Base-by-base conservation (phyloP, 2,329 filamentous ascomycete species). In the Sporothrix curviconia region DNA sequence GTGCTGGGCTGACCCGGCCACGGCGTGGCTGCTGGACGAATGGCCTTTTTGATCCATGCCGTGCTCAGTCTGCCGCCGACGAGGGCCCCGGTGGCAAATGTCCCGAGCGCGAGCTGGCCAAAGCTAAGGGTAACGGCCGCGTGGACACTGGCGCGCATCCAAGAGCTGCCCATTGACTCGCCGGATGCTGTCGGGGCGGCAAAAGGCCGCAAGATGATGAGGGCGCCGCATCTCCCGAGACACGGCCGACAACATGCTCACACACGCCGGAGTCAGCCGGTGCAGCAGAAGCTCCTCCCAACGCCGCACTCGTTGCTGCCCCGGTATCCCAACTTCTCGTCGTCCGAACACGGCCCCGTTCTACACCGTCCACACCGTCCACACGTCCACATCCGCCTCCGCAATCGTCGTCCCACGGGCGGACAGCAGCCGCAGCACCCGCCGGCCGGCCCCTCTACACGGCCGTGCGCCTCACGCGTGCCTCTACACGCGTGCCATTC, bases 11-110 rank as follows among this genome's bases (percentile, higher is more conserved):
- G 74, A 79, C 51, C 67, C 69, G 1, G 68, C 69, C 43, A 77
- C 76, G 2, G 76, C 77, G 4, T 70, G 72, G 28, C 76, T 81
- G 50, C 71, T 82, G 1, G 78, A 81, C 53, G 74, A 78, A 42
- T 79, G 65, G 72, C 77, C 4, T 73, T 72, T 22, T 66, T 81
- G 1, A 68, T 79, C 22, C 64, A 69, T 19, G 65, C 71, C 3
- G 71, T 78, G 0, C 59, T 77, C 6, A 64, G 68, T 0, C 63
- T 78, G 12, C 70, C 75, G 0, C 58, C 64, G 2, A n/a, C n/a
- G n/a, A n/a, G n/a, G n/a, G n/a, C n/a, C n/a, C n/a, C n/a, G n/a
- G n/a, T n/a, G n/a, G n/a, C n/a, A 37, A 67, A 0, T 62, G 74
- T 2, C 67, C 69, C 0, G 32, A 62, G 0, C 70, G 71, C 19